A percentile compares a stretch with the other conserved stretches of the same genome.
Conservation (phyloP, 208 protist species). For the Trypanosoma congolense region DNA sequence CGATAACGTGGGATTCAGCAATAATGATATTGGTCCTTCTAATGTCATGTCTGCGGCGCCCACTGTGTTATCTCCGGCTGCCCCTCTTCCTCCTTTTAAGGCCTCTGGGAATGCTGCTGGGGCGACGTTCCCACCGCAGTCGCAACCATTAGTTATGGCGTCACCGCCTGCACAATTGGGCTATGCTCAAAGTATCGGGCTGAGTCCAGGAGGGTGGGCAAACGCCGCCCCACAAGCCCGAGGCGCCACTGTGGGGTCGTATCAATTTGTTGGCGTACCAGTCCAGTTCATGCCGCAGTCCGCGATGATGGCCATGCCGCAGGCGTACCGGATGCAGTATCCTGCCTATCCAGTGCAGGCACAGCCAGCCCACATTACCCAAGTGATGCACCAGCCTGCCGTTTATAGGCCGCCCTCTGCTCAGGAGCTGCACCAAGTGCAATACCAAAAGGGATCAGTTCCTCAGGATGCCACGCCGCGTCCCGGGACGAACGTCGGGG, state of each 20-base stretch:
- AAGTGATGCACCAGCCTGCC: slow-evolving; percentile 15
- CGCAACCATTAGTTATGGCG: slow-evolving; percentile 12
- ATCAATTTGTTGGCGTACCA: slow-evolving; percentile 17
- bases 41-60: slow-evolving; percentile 8
- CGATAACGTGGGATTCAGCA: slow-evolving; percentile 3
- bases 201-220: slow-evolving; percentile 11
- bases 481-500: slow-evolving; percentile 59
- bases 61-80: slow-evolving; percentile 7
- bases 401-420: background rate
- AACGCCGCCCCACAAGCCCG: slow-evolving; percentile 7
- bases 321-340: slow-evolving; percentile 22
- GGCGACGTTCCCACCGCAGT: slow-evolving; percentile 9
- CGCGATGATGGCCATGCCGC: slow-evolving; percentile 16
- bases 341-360: slow-evolving; percentile 18
- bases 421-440: slow-evolving; percentile 4
- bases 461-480: slow-evolving; percentile 14
- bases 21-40: background rate
- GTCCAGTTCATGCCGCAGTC: slow-evolving; percentile 11
- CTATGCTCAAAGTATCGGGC: slow-evolving; percentile 12
- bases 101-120: slow-evolving; percentile 1
- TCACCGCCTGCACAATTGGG: slow-evolving; percentile 14
- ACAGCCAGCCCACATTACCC: slow-evolving; percentile 13
- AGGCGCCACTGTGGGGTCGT: slow-evolving; percentile 16
- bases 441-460: slow-evolving; percentile 4
- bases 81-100: slow-evolving; percentile 11